Evolutionary conservation across 1,284 basidiomycete genomes (phyloP).

Genomic region (Sanghuangporus baumii): DNA sequence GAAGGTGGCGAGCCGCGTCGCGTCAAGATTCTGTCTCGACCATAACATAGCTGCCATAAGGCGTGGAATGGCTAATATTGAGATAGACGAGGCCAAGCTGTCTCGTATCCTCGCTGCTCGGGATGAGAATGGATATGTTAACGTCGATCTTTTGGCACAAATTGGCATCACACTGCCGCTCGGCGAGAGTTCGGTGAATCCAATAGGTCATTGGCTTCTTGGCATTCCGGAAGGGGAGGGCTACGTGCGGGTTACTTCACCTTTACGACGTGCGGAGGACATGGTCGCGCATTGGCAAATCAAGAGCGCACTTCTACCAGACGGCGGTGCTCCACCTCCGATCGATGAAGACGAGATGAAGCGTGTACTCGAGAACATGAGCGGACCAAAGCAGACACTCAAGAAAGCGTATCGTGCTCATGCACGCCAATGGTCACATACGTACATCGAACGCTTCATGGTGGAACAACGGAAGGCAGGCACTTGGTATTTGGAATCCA

Average conservation of each 20-base stretch:
- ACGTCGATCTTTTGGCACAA: slow-evolving; percentile 30
- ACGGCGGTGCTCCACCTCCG: slow-evolving; percentile 24
- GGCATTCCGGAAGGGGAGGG: slow-evolving; percentile 67
- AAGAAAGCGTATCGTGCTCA: slow-evolving; percentile 29
- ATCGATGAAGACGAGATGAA: slow-evolving; percentile 42
- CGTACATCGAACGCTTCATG: slow-evolving; percentile 29
- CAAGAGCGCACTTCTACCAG: slow-evolving; percentile 63
- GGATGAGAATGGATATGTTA: slow-evolving; percentile 37
- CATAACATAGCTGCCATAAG: slow-evolving; percentile 63
- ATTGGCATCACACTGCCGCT: slow-evolving; percentile 31
- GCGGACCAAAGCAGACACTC: slow-evolving; percentile 25
- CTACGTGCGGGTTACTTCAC: slow-evolving; percentile 85
- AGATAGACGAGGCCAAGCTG: slow-evolving; percentile 20
- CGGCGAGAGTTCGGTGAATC: slow-evolving; percentile 44
- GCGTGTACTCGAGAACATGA: slow-evolving; percentile 22
- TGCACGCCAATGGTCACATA: slow-evolving; percentile 29
- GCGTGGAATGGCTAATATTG: slow-evolving; percentile 40
- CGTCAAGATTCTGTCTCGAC: slow-evolving; percentile 68
- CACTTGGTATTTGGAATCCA: neutral
- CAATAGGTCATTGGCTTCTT: slow-evolving; percentile 65
- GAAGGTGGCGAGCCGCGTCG: slow-evolving; percentile 76
- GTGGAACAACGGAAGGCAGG: neutral
- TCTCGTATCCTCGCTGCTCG: slow-evolving; percentile 34
- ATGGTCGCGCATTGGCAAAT: slow-evolving; percentile 92
- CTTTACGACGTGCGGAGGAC: slow-evolving; percentile 83